Base-by-base conservation (phyloP, 768 basidiomycete species). In the Tulasnella sp. region DNA sequence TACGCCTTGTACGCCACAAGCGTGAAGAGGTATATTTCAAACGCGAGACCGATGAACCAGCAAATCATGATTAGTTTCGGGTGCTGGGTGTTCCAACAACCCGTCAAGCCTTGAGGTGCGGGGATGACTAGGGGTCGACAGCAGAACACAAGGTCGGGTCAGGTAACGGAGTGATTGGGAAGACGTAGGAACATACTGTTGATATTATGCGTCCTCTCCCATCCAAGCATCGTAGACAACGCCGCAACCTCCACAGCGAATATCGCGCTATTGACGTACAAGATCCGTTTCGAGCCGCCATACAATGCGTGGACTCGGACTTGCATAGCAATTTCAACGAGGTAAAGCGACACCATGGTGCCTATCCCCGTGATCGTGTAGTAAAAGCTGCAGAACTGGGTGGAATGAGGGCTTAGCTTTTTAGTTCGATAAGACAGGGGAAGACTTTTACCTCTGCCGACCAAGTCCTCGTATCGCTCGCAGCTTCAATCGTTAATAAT, bases 21-120 rank as follows among this genome's bases (percentile, higher is more conserved):
- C 25, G 69, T 22, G 42, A 76, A 76, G 5, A 76, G 75, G 31
- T 76, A 76, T 8, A 68, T 12, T 34, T 76, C 75, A 31, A 38
- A 76, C 25, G 75, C 34, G 2, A 76, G 75, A 11, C 34, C 75
- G 69, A 76, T 69, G 45, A 76, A 76, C 75, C 75, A 76, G 67
- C 64, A 37, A 7, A 42, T 67, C 6, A 25, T 39, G 34, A 42
- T 69, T 2, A 69, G 52, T 9, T 45, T 38, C 4, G 75, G 75
- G n/a, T 54, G 75, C 64, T 76, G 14, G 17, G 37, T 68, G 69
- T 76, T 76, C 75, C 75, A 76, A 29, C 75, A 76, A 19, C 75
- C 75, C 15, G 31, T 68, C 68, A 76, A 15, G 9, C 58, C 58
- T 64, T 34, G 29, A 64, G 69, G 69, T 22, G 69, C 37, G 1